phyloP scores from a whole-genome alignment of 805 yeast species.

The Clavispora carvajalis region DNA sequence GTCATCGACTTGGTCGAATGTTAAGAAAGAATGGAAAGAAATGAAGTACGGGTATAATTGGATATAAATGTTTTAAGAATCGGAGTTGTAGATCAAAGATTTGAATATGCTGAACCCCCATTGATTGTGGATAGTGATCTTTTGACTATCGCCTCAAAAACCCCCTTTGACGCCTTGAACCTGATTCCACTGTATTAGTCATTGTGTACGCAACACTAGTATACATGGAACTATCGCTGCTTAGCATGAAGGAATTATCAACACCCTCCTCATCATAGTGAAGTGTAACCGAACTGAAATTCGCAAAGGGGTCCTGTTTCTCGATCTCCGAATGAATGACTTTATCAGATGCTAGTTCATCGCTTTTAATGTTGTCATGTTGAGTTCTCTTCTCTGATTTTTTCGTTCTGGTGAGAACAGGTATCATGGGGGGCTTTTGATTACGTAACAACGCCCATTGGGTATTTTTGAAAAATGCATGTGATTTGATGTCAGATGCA shows the following conservation, averaged over 20 bases:
- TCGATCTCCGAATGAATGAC: constrained; percentile 1
- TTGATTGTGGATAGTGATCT: background rate
- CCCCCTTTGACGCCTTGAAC: constrained; percentile 23
- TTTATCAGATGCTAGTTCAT: background rate
- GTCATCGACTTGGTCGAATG: constrained; percentile 56
- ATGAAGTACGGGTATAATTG: background rate
- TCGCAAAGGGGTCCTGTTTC: constrained; percentile 67
- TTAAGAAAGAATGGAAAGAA: constrained; percentile 17
- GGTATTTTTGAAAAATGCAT: constrained; percentile 82
- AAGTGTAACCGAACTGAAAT: constrained; percentile 80
- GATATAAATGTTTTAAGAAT: background rate
- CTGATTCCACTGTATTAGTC: constrained; percentile 22
- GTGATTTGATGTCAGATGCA: constrained; percentile 90
- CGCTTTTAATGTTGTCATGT: constrained; percentile 8
- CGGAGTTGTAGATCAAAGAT: background rate
- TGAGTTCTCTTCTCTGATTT: constrained; percentile 30
- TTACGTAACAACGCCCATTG: constrained; percentile 95
- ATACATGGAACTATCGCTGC: constrained; percentile 37
- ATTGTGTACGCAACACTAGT: constrained; percentile 56
- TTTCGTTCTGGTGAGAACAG: constrained; percentile 50
- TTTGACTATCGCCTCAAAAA: constrained; percentile 24
- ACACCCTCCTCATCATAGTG: constrained; percentile 59
- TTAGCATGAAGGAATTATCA: constrained; percentile 38
- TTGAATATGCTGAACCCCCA: background rate
- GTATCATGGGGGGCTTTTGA: constrained; percentile 94